These are phyloP conservation scores for Amanita subjunquillea DNA, from an alignment of 768 basidiomycete genomes.

Conservation along the genomic window DNA sequence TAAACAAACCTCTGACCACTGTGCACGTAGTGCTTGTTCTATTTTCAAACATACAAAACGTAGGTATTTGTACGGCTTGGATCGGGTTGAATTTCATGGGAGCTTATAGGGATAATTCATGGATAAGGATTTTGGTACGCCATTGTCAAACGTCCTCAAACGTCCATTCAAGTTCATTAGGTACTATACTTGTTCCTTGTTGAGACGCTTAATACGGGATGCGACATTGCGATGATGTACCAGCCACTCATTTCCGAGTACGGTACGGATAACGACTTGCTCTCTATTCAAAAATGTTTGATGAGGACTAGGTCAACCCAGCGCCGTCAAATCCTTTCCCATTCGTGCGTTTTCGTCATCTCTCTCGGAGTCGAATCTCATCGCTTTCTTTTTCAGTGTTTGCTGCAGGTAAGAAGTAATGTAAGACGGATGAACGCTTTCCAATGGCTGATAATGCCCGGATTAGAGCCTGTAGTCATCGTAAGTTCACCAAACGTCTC, in stretches of 20 bases:
- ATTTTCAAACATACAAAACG: conserved; percentile 30
- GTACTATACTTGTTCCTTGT: conserved; percentile 31
- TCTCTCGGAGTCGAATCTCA: conserved; percentile 6
- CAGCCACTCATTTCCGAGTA: conserved; percentile 34
- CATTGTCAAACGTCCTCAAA: not conserved
- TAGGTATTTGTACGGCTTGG: conserved; percentile 6
- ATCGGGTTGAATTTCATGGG: not conserved
- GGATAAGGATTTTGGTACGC: conserved; percentile 31
- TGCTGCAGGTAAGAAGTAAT: conserved; percentile 12
- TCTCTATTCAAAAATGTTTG: not conserved
- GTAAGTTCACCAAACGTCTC: conserved; percentile 11
- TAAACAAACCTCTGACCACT: conserved; percentile 2
- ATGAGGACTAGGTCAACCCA: conserved; percentile 15
- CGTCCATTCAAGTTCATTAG: conserved; percentile 11
- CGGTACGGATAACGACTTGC: conserved; percentile 13
- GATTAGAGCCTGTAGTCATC: conserved; percentile 22
- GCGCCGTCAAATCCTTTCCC: conserved; percentile 25
- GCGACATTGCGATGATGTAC: conserved; percentile 35
- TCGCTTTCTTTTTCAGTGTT: conserved; percentile 15
- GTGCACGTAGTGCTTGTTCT: conserved; percentile 20
- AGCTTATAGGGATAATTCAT: conserved; percentile 25
- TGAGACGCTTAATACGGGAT: conserved; percentile 33
- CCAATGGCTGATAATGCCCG: not conserved
- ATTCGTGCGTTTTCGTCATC: conserved; percentile 14
- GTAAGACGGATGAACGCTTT: no score